phyloP scores from a whole-genome alignment of 225 moss, liverwort and hornwort species.

The Climacium dendroides region DNA sequence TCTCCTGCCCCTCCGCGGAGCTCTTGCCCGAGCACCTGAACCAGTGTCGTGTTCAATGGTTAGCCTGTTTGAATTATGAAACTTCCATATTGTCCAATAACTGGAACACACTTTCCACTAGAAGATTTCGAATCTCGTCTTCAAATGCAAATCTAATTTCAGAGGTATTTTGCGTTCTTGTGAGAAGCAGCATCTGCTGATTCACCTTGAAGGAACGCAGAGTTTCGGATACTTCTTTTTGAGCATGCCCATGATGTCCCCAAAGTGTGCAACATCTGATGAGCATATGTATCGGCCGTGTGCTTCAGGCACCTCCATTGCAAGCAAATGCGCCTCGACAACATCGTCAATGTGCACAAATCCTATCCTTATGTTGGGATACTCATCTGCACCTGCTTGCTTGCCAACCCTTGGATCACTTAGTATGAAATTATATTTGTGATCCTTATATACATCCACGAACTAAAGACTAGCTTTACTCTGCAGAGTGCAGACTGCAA shows the following conservation, averaged over 20 bases:
- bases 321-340: constrained; percentile 63
- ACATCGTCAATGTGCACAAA: constrained; percentile 97
- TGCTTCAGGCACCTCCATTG: constrained; percentile 52
- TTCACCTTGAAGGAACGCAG: constrained; percentile 36
- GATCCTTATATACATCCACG: not conserved
- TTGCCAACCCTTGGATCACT: not conserved
- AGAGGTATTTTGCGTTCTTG: not conserved
- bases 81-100: not conserved
- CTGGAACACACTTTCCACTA: not conserved
- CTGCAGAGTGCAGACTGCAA: not conserved
- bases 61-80: not conserved
- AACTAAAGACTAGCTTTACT: not conserved
- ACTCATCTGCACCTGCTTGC: constrained; percentile 43
- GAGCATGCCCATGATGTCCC: constrained; percentile 44
- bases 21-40: constrained; percentile 28
- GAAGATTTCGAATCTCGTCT: not conserved
- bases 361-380: constrained; percentile 58
- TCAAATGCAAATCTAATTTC: not conserved
- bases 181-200: not conserved
- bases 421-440: not conserved
- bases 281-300: constrained; percentile 81
- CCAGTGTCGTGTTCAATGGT: not conserved
- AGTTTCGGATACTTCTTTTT: constrained; percentile 41
- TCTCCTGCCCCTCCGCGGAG: no score
- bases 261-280: constrained; percentile 51